phyloP scores from a whole-genome alignment of 108 stramenopile species.

The Nitzschia sp. region DNA sequence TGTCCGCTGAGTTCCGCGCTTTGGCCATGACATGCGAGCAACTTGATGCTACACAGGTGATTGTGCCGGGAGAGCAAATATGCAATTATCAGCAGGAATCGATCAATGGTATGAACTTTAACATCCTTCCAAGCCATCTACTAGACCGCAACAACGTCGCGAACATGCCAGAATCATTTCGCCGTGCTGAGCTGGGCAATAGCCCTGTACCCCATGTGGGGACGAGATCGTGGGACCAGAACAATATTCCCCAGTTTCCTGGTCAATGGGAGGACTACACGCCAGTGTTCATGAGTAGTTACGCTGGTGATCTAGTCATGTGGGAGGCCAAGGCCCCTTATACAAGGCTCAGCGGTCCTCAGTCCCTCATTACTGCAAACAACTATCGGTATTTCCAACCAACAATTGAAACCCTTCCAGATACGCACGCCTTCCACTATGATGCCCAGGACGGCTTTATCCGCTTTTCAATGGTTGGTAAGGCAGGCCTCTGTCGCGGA shows the following conservation, averaged over 20 bases:
- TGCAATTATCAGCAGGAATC: constrained; percentile 12
- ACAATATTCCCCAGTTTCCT: constrained; percentile 6
- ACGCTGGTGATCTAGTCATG: constrained; percentile 33
- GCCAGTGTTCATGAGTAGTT: constrained; percentile 30
- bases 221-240: constrained; percentile 26
- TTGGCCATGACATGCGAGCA: constrained; percentile 26
- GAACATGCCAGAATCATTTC: constrained; percentile 30
- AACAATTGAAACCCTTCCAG: constrained; percentile 30
- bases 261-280: constrained; percentile 26
- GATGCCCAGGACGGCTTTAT: constrained; percentile 23
- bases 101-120: constrained; percentile 31
- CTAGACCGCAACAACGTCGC: neutral
- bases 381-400: constrained; percentile 19
- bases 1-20: constrained; percentile 33
- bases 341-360: constrained; percentile 6
- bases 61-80: constrained; percentile 23
- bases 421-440: constrained; percentile 29
- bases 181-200: neutral
- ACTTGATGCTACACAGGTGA: neutral
- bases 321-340: constrained; percentile 32
- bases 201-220: constrained; percentile 26
- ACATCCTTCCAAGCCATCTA: constrained; percentile 25
- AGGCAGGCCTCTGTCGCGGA: constrained; percentile 23
- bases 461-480: constrained; percentile 32
- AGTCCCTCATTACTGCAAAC: constrained; percentile 14